phyloP scores from a whole-genome alignment of 805 yeast species.

The Lachancea lanzarotensis region DNA sequence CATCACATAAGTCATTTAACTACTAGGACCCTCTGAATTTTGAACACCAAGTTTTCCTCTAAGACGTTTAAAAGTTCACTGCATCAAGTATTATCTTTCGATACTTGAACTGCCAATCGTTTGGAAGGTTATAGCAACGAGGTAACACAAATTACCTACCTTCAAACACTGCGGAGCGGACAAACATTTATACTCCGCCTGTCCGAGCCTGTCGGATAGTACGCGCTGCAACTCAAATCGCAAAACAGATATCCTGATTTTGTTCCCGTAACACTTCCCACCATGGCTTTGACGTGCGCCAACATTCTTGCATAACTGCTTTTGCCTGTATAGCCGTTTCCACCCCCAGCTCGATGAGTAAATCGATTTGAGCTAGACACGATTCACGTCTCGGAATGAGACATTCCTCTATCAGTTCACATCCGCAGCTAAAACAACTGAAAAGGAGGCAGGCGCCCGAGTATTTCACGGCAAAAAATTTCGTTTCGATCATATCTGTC shows the following conservation, averaged over 20 bases:
- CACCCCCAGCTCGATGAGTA: constrained; percentile 14
- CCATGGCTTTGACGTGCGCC: constrained; percentile 19
- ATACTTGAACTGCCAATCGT: too few species aligned
- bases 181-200: too few species aligned
- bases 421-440: constrained; percentile 21
- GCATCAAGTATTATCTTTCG: too few species aligned
- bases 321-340: constrained; percentile 19
- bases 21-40: too few species aligned
- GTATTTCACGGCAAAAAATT: constrained; percentile 10
- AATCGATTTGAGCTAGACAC: constrained; percentile 10
- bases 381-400: constrained; percentile 10
- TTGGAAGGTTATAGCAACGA: too few species aligned
- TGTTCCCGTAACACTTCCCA: constrained; percentile 19
- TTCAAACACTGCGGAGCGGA: too few species aligned
- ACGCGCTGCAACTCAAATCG: constrained; percentile 1
- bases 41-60: too few species aligned
- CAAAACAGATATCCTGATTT: constrained; percentile 18
- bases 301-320: constrained; percentile 19
- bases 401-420: constrained; percentile 15
- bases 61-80: too few species aligned
- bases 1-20: too few species aligned
- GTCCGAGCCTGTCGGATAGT: too few species aligned
- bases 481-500: constrained; percentile 10
- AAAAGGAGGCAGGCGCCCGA: constrained; percentile 15
- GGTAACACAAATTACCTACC: too few species aligned